Percentiles rank a stretch among this genome's conserved stretches.
phyloP scores from a whole-genome alignment of 768 basidiomycete genomes.

The Agaricus blazei region DNA sequence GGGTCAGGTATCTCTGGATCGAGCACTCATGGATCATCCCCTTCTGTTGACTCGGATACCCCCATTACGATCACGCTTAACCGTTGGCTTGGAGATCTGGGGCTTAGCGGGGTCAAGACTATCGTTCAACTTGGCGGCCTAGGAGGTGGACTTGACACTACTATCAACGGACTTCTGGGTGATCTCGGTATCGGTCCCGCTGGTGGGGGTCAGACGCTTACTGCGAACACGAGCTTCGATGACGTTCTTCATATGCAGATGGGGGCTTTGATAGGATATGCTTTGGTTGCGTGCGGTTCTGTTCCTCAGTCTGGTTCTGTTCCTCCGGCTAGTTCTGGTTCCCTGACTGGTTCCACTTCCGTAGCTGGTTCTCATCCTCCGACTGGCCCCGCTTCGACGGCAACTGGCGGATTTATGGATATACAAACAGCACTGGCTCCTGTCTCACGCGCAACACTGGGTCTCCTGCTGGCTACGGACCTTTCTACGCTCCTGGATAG shows the following conservation, averaged over 20 bases:
- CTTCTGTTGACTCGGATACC: not conserved
- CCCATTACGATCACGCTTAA: not conserved
- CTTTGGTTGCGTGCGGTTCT: not conserved
- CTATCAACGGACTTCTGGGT: conserved; percentile 12
- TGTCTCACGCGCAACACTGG: not conserved
- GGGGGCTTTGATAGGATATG: not conserved
- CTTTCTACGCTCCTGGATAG: not conserved
- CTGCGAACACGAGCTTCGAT: not conserved
- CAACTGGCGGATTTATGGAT: not conserved
- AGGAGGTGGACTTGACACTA: conserved; percentile 4
- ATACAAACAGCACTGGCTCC: not conserved
- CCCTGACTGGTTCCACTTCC: too few relatives aligned
- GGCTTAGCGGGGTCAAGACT: conserved; percentile 10
- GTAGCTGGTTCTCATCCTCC: too few relatives aligned
- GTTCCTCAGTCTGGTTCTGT: too few relatives aligned
- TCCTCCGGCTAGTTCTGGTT: too few relatives aligned
- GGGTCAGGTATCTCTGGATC: not conserved
- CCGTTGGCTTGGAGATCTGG: not conserved
- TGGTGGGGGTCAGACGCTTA: not conserved
- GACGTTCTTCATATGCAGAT: not conserved
- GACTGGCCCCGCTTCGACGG: not conserved
- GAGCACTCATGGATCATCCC: not conserved
- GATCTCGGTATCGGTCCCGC: conserved; percentile 12
- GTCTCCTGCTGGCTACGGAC: not conserved
- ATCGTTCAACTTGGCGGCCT: conserved; percentile 13